phyloP scores from a whole-genome alignment of 2,329 filamentous ascomycete genomes.

The Lachnellula arida region DNA sequence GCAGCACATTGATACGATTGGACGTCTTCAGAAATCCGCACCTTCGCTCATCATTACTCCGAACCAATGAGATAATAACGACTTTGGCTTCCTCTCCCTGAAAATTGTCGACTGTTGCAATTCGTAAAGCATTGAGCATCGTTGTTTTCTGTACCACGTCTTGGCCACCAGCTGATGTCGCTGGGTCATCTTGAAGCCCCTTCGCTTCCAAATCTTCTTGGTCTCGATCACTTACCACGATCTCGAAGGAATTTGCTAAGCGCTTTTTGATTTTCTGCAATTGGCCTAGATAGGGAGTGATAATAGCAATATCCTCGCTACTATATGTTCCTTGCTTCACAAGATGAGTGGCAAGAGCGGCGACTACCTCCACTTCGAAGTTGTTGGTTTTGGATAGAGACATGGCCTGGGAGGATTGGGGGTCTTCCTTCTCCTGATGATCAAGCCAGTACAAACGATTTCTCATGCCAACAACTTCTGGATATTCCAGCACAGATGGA shows the following conservation, averaged over 20 bases:
- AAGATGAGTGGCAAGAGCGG: slow-evolving; percentile 59
- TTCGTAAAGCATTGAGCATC: slow-evolving; percentile 28
- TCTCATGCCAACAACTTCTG: slow-evolving; percentile 49
- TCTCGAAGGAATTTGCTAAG: slow-evolving; percentile 48
- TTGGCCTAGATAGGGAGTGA: slow-evolving; percentile 62
- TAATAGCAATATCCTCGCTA: slow-evolving; percentile 59
- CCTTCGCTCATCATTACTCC: slow-evolving; percentile 55
- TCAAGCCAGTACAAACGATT: slow-evolving; percentile 57
- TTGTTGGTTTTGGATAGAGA: slow-evolving; percentile 56
- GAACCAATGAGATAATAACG: slow-evolving; percentile 63
- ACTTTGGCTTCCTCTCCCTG: slow-evolving; percentile 73
- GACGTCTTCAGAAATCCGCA: slow-evolving; percentile 62
- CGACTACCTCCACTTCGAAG: slow-evolving; percentile 60
- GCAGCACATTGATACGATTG: slow-evolving; percentile 65
- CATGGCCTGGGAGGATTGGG: slow-evolving; percentile 49
- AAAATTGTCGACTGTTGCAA: slow-evolving; percentile 68
- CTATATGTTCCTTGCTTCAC: slow-evolving; percentile 59
- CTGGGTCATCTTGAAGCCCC: slow-evolving; percentile 18
- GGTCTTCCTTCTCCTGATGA: slow-evolving; percentile 48
- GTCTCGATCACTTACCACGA: slow-evolving; percentile 62
- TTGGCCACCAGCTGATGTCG: slow-evolving; percentile 6
- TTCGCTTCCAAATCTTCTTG: slow-evolving; percentile 43
- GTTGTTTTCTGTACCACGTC: slow-evolving; percentile 35
- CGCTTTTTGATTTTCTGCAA: slow-evolving; percentile 44
- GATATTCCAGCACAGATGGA: slow-evolving; percentile 34